These are phyloP conservation scores for Ogataea ganodermae DNA, from an alignment of 805 yeast species.

Conservation along the genomic window DNA sequence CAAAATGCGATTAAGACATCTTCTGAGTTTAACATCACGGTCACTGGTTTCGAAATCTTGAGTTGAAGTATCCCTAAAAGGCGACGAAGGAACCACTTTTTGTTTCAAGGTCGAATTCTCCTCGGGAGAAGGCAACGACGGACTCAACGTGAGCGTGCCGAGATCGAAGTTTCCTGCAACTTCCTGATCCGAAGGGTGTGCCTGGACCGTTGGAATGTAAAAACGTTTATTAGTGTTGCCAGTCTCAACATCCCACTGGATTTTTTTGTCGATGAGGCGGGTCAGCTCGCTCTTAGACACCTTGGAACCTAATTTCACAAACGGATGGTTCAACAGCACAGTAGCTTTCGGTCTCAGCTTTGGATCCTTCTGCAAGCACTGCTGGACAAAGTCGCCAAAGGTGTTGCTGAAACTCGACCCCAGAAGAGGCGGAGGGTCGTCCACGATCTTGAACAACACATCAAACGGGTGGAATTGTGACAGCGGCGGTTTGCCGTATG, in stretches of 20 bases:
- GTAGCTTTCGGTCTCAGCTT: conserved; percentile 63
- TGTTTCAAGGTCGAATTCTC: conserved; percentile 15
- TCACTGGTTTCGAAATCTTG: conserved; percentile 11
- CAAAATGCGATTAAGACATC: conserved; percentile 39
- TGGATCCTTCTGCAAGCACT: conserved; percentile 75
- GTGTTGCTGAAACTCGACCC: conserved; percentile 37
- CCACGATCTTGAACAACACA: conserved; percentile 53
- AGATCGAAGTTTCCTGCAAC: conserved; percentile 13
- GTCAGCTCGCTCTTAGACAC: conserved; percentile 35
- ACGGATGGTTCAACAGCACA: conserved; percentile 63
- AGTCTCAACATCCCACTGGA: conserved; percentile 42
- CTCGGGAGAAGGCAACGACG: background rate
- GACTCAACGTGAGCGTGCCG: conserved; percentile 15
- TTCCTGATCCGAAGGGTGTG: background rate
- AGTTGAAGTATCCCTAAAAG: conserved; percentile 9
- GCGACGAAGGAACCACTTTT: conserved; percentile 22
- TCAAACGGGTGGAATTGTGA: conserved; percentile 56
- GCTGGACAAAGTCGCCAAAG: conserved; percentile 67
- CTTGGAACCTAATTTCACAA: conserved; percentile 45
- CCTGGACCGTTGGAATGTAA: conserved; percentile 37
- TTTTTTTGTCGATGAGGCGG: conserved; percentile 45
- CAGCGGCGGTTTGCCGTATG: conserved; percentile 72
- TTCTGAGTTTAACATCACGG: conserved; percentile 17
- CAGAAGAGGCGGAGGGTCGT: conserved; percentile 46
- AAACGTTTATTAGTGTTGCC: conserved; percentile 30